Conservation (phyloP, 2,329 filamentous ascomycete species). For the Diaporthe sp. region DNA sequence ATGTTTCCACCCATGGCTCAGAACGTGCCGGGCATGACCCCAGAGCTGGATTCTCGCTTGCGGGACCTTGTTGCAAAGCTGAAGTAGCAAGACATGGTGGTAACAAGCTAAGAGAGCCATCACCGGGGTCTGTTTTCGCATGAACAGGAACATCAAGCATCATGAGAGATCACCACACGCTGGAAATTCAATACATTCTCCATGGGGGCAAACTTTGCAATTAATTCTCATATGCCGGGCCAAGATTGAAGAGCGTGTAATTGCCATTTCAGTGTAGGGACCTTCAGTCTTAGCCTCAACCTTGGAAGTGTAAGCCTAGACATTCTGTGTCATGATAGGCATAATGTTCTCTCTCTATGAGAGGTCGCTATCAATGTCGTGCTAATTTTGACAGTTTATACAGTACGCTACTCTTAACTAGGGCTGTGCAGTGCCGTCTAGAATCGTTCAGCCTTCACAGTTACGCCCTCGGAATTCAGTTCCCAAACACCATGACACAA, state of each 20-base stretch:
- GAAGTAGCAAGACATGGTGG: not conserved
- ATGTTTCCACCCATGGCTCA: slow-evolving; percentile 52
- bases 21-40: slow-evolving; percentile 55
- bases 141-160: too few relatives aligned
- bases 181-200: not conserved
- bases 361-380: not conserved
- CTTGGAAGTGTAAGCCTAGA: not conserved
- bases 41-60: slow-evolving; percentile 58
- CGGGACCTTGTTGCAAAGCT: slow-evolving; percentile 51
- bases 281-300: not conserved
- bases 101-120: not conserved
- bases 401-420: too few relatives aligned
- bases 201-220: not conserved
- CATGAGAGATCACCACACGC: not conserved
- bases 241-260: too few relatives aligned
- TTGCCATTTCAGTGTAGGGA: not conserved
- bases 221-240: not conserved
- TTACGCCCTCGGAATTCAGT: not conserved
- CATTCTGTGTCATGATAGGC: too few relatives aligned
- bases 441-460: not conserved
- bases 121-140: too few relatives aligned
- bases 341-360: not conserved
- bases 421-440: not conserved
- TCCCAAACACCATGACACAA: too few relatives aligned
- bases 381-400: not conserved